Evolutionary conservation across 2,329 filamentous ascomycete genomes (phyloP).

Genomic region (Colletotrichum eleusines): DNA sequence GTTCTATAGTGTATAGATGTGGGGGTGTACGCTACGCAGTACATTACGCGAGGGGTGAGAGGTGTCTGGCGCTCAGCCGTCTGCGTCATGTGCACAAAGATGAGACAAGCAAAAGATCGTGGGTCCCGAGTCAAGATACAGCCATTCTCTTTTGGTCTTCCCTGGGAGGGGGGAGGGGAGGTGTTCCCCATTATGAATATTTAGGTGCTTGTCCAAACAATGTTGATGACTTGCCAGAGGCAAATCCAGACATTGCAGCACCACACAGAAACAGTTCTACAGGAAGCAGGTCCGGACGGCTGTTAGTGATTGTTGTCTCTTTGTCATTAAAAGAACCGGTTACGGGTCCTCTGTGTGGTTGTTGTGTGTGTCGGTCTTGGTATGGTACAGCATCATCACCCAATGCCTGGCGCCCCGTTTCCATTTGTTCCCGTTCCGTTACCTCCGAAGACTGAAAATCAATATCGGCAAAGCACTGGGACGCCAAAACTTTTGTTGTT

Average conservation of each 20-base stretch:
- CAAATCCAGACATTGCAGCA: too few species aligned
- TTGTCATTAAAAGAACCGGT: slow-evolving; percentile 38
- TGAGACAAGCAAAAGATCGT: background rate
- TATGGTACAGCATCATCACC: slow-evolving; percentile 41
- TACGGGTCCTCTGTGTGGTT: slow-evolving; percentile 35
- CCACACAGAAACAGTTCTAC: background rate
- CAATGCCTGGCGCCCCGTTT: slow-evolving; percentile 18
- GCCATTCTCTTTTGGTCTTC: background rate
- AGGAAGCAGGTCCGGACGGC: background rate
- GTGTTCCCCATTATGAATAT: background rate
- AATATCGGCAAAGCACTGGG: slow-evolving; percentile 33
- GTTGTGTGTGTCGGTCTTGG: slow-evolving; percentile 32
- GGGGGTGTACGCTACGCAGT: too few species aligned
- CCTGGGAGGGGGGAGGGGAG: background rate
- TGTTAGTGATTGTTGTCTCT: slow-evolving; percentile 38
- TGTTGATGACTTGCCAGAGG: background rate
- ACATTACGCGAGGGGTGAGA: background rate
- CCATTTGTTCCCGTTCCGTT: slow-evolving; percentile 20
- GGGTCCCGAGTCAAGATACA: background rate
- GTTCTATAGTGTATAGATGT: background rate
- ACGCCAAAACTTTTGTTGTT: slow-evolving; percentile 41
- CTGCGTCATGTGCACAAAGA: background rate
- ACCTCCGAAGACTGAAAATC: slow-evolving; percentile 21
- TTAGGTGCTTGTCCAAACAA: background rate
- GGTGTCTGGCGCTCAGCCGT: too few species aligned